Evolutionary conservation across 176 grass and related monocot genomes (phyloP).

Genomic region (Olyra latifolia): DNA sequence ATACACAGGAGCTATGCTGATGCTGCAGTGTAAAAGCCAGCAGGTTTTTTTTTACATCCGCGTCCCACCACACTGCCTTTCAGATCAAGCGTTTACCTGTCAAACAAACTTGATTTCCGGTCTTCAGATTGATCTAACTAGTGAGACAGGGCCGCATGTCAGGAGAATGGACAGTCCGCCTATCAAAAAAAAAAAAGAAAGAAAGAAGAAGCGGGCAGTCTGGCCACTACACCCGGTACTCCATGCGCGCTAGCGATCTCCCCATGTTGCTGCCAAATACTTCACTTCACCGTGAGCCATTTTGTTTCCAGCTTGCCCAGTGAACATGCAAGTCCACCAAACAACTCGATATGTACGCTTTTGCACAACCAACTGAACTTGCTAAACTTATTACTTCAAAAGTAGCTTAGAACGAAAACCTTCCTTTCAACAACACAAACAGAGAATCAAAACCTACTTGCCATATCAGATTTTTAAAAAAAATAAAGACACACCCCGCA

Average conservation of each 20-base stretch:
- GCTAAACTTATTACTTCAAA: not conserved
- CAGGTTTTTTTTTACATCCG: not conserved
- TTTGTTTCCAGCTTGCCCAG: not conserved
- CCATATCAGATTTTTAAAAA: not conserved
- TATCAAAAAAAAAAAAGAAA: not conserved
- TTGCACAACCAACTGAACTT: not conserved
- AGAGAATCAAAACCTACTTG: not conserved
- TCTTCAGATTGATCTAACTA: no score
- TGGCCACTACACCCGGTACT: not conserved
- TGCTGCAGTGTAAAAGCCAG: not conserved
- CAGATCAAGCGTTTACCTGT: not conserved
- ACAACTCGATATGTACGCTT: not conserved
- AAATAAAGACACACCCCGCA: not conserved
- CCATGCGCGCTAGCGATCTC: not conserved
- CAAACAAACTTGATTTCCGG: not conserved
- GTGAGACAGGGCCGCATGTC: not conserved
- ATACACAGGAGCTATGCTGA: not conserved
- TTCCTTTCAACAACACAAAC: not conserved
- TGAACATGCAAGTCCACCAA: not conserved
- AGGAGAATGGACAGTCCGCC: not conserved
- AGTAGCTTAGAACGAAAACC: not conserved
- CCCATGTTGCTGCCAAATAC: not conserved
- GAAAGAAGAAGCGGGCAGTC: not conserved
- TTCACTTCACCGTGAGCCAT: not conserved
- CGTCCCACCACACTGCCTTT: not conserved